Evolutionary conservation across 208 protist species (phyloP), one percentile per base, ranked within the genome.

Genomic region (Leishmania tarentolae): DNA sequence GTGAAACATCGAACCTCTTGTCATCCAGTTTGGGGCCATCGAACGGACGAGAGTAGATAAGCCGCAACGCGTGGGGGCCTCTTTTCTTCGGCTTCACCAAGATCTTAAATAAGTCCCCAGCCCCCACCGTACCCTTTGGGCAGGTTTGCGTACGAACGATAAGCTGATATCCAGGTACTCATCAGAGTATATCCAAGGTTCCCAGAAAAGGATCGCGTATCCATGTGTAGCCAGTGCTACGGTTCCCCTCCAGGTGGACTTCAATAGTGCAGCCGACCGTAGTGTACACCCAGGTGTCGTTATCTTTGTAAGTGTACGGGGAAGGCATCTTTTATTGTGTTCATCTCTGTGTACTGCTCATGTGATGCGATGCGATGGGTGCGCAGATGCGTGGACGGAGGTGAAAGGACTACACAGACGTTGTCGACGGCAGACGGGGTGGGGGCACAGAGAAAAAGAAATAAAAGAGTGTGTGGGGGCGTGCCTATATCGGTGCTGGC

Each of bases 181-280:
- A 57, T 90, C 85, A 46, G 35, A 77, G 47, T 13, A 74, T 35
- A 4, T 80, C 69, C 31, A n/a, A n/a, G n/a, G 75, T 69, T n/a
- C 77, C 76, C 46, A 57, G 65, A 71, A 85, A 82, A 47, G 82
- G 83, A 24, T 70, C 79, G 21, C 87, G 87, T 6, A 82, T 79
- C 93, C 93, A 96, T 31, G 13, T 73, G 89, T 88, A 95, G 59
- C 93, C 93, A 6, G 91, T 95, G 9, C 84, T 93, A 72, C 91
- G 93, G 85, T 95, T 97, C 42, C 89, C 85, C 11, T 46, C 4
- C 47, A 97, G 88, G 40, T 72, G 11, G 40, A 95, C 86, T 7
- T 77, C 40, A 17, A 94, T 35, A 0, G 56, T n/a, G 4, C 83
- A 61, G 46, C 84, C 87, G 31, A 91, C 75, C 24, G 68, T 24